phyloP scores from a whole-genome alignment of 2,329 filamentous ascomycete species.

The Lachnellula arida region DNA sequence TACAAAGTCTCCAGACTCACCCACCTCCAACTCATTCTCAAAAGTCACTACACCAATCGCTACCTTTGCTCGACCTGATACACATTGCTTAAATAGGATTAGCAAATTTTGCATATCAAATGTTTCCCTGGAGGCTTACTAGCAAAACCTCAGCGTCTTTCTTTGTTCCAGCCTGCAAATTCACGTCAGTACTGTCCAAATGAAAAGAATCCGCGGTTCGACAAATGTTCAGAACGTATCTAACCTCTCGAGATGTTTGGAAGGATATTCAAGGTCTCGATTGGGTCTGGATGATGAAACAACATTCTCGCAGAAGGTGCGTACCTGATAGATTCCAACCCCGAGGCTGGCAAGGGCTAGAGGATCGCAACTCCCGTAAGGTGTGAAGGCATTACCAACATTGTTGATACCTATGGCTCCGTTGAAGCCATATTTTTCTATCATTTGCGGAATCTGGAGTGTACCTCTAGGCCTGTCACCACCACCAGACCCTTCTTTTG shows the following conservation, averaged over 20 bases:
- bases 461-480: slow-evolving; percentile 50
- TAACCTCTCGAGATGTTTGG: no score
- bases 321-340: slow-evolving; percentile 58
- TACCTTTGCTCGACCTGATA: slow-evolving; percentile 27
- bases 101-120: neutral
- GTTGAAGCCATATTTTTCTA: slow-evolving; percentile 52
- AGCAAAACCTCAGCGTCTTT: slow-evolving; percentile 54
- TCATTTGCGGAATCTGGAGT: slow-evolving; percentile 55
- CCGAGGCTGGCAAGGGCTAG: slow-evolving; percentile 57
- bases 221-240: no score
- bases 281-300: no score
- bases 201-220: no score
- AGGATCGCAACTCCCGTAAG: slow-evolving; percentile 63
- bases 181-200: no score
- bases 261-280: no score
- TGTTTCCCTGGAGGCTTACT: slow-evolving; percentile 35
- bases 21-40: slow-evolving; percentile 6
- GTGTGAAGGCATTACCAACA: slow-evolving; percentile 70
- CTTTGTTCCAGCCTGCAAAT: slow-evolving; percentile 47
- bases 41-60: slow-evolving; percentile 25
- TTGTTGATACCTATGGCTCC: slow-evolving; percentile 65
- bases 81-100: slow-evolving; percentile 22
- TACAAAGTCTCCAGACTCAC: slow-evolving; percentile 28
- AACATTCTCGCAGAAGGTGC: no score
- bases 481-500: slow-evolving; percentile 24